These are phyloP conservation scores for Emmonsia crescens DNA, from an alignment of 2,329 filamentous ascomycete species.

Conservation along the genomic window DNA sequence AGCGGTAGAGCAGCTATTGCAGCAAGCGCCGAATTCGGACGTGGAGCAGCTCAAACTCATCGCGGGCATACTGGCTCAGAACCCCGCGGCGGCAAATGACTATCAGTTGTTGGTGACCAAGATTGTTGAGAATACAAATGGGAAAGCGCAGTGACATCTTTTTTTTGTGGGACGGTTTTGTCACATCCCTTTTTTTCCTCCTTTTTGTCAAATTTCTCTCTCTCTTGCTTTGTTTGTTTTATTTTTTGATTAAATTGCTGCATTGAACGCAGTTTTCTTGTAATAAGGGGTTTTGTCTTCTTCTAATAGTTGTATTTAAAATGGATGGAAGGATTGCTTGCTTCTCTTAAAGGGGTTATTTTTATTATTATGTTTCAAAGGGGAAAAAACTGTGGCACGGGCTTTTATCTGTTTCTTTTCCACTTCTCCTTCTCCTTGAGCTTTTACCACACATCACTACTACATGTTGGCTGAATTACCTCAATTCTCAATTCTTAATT, in stretches of 20 bases:
- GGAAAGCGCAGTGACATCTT: slow-evolving; percentile 13
- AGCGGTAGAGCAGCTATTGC: slow-evolving; percentile 58
- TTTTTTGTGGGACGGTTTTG: too few species aligned
- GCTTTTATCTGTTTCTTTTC: not conserved
- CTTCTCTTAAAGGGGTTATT: not conserved
- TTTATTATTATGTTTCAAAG: not conserved
- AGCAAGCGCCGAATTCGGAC: slow-evolving; percentile 57
- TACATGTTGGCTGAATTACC: not conserved
- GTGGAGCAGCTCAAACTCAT: slow-evolving; percentile 66
- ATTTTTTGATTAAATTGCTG: not conserved
- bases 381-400: not conserved
- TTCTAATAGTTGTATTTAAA: not conserved
- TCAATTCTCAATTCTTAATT: too few species aligned
- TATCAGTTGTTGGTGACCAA: slow-evolving; percentile 33
- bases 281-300: not conserved
- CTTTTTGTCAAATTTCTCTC: not conserved
- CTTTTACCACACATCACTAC: not conserved
- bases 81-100: slow-evolving; percentile 55
- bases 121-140: slow-evolving; percentile 28
- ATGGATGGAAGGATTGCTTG: not conserved
- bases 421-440: not conserved
- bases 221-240: not conserved
- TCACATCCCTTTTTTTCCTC: slow-evolving; percentile 7
- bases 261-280: not conserved
- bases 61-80: slow-evolving; percentile 53